Evolutionary conservation across 345 rosid species (phyloP).

Genomic region (Abelmoschus esculentus): DNA sequence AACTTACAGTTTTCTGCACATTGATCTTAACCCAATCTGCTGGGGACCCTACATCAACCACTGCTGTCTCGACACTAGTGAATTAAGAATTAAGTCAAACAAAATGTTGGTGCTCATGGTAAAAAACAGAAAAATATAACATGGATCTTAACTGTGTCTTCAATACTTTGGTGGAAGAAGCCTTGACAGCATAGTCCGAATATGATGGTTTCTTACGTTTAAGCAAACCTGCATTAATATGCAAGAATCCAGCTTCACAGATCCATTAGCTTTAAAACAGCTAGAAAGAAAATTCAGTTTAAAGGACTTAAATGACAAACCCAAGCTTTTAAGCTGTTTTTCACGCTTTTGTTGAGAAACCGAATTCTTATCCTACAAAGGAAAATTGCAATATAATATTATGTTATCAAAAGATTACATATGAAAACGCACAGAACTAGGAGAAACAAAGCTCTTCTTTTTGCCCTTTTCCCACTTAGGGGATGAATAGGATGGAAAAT

Average conservation of each 20-base stretch:
- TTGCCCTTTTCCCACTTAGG: not conserved
- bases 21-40: conserved; percentile 79
- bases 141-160: conserved; percentile 54
- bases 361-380: conserved; percentile 44
- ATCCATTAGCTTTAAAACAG: conserved; percentile 9
- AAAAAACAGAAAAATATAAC: conserved; percentile 3
- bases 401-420: not conserved
- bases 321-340: conserved; percentile 47
- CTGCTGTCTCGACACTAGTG: conserved; percentile 40
- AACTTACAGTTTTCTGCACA: conserved; percentile 58
- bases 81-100: conserved; percentile 1
- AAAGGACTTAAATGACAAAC: conserved; percentile 34
- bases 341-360: conserved; percentile 41
- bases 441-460: not conserved
- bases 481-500: not conserved
- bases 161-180: conserved; percentile 38
- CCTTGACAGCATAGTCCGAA: conserved; percentile 39
- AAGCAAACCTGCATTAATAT: conserved; percentile 43
- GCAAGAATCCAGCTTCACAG: conserved; percentile 11
- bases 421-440: not conserved
- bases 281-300: not conserved
- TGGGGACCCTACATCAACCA: conserved; percentile 52
- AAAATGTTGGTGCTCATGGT: not conserved
- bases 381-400: not conserved
- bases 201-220: conserved; percentile 66